Evolutionary conservation across 2,329 filamentous ascomycete species (phyloP), one percentile per base, ranked within the genome.

Genomic region (Knufia fluminis): DNA sequence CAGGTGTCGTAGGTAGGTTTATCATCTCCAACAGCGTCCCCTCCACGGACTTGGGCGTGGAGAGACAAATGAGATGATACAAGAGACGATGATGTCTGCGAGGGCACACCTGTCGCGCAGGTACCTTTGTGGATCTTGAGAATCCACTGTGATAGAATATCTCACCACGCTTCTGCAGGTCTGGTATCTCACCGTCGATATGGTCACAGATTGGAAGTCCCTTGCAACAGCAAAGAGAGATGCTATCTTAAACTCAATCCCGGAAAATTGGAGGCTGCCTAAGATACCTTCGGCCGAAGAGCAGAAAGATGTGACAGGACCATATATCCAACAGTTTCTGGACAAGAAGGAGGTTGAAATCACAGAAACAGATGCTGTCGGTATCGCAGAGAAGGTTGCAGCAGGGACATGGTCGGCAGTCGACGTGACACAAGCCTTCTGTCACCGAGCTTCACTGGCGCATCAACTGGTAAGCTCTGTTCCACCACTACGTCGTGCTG

Each of bases 291-390:
- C 72, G 1, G 59, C 68, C 0, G 65, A 71, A 44, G 69, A 80
- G 52, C 72, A 79, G 50, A 71, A 70, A 57, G 77, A 80, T 61
- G 71, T 80, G 7, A 79, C 76, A 0, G 75, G 75, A 4, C 51
- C 65, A 12, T 82, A 76, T 54, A 73, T 81, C 38, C 72, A 76
- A 24, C 71, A 79, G 47, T 82, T 71, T 53, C 66, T 83, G 1
- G 69, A 64, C 4, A 50, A 69, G 17, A 61, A 68, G 35, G 79
- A 83, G 57, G 66, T 82, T 10, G 71, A 76, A 36, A 82, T 83
- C 50, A 83, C 80, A 0, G 76, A 81, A 57, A 76, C 73, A 3
- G 74, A 78, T 59, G 77, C 78, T 2, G 70, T 75, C 4, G 74
- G 70, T 0, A 79, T 83, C 49, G 72, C 75, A 1, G 66, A 72